Base-by-base conservation (phyloP, 306 rosid species). In the Cicer arietinum region DNA sequence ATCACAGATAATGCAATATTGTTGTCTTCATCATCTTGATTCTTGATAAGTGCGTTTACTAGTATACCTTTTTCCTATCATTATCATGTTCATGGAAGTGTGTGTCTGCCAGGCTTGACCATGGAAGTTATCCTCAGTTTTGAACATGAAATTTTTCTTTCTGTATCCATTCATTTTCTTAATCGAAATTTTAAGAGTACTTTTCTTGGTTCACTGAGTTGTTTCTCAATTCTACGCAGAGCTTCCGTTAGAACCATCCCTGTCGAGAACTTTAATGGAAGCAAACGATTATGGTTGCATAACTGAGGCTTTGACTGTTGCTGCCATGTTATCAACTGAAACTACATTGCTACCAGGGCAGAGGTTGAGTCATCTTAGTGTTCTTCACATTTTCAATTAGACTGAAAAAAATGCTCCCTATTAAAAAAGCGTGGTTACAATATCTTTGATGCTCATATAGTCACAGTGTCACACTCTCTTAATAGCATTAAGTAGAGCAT, bases 241-340 rank as follows among this genome's bases (percentile, higher is more conserved):
- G 86, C 95, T 94, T 87, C 99, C 99, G 10, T 83, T 94, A 78
- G 99, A 94, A 77, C 97, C 99, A 66, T 92, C 99, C 78, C 89
- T 94, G 71, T 90, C 99, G 61, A 90, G 93, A 85, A 90, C 98
- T 62, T 85, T 90, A 68, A 84, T 91, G 88, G 98, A 88, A 87
- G 96, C 98, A 71, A 94, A 90, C 71, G 80, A 84, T 76, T 81
- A 73, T 82, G 96, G 95, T 75, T 94, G 96, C 81, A 82, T 90
- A 75, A 84, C 93, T 3, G 95, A 90, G 81, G 99, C 97, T 81
- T 88, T 94, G 96, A 91, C 92, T 10, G 89, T 92, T 77, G 96
- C 90, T 76, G 91, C 99, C 80, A 92, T 94, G 96, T 84, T 92
- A 78, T 91, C 97, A 14, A 90, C 91, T 46, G 97, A 94, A 84